Conservation (phyloP, 257 asterid species). For the Eucommia ulmoides region DNA sequence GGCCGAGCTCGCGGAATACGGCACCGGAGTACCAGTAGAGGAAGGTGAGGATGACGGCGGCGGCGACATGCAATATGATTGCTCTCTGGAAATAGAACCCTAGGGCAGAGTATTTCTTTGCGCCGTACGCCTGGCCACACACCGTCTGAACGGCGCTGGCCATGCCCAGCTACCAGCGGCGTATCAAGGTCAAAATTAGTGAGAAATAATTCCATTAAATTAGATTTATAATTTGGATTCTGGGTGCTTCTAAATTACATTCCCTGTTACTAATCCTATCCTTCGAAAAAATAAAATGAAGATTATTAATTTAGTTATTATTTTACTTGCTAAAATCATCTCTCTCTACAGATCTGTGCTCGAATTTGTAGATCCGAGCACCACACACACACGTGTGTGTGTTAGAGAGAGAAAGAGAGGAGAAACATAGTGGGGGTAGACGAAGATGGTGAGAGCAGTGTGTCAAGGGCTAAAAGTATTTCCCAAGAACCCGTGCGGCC, state of each 20-base stretch:
- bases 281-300: neutral
- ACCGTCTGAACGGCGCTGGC: constrained; percentile 27
- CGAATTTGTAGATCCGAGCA: neutral
- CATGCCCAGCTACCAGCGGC: constrained; percentile 24
- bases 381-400: neutral
- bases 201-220: no score
- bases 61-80: constrained; percentile 13
- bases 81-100: constrained; percentile 27
- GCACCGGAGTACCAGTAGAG: constrained; percentile 18
- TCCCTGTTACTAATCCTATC: no score
- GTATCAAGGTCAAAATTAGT: neutral
- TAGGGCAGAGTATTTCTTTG: constrained; percentile 18
- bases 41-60: constrained; percentile 14
- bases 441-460: no score
- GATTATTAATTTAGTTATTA: no score
- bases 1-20: constrained; percentile 16
- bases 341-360: no score
- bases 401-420: no score
- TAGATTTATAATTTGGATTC: no score
- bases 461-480: no score
- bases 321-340: no score
- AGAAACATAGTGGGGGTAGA: no score
- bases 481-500: no score
- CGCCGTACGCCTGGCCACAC: constrained; percentile 28
- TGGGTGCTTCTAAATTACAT: no score